Evolutionary conservation across 495 filamentous ascomycete species (phyloP).

Genomic region (Aspergillus steynii): DNA sequence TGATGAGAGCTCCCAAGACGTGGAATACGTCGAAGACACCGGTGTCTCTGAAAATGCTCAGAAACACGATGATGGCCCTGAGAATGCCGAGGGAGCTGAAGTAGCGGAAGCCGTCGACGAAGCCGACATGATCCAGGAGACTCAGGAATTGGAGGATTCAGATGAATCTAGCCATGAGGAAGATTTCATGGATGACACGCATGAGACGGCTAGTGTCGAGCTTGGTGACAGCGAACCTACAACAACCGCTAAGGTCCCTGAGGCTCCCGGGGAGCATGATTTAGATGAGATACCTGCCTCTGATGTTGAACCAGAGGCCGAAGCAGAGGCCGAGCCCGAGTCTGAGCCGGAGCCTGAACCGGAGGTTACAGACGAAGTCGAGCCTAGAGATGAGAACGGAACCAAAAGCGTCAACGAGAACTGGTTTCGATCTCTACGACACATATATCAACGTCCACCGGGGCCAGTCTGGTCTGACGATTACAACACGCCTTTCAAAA

Average conservation of each 20-base stretch:
- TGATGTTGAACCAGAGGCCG: not conserved
- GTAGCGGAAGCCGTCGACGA: not conserved
- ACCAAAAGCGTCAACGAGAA: slow-evolving; percentile 26
- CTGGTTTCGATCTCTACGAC: slow-evolving; percentile 40
- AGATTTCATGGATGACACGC: slow-evolving; percentile 24
- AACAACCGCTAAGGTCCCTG: not conserved
- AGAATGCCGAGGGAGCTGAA: not conserved
- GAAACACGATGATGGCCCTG: no score
- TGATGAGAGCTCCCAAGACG: no score
- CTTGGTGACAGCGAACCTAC: slow-evolving; percentile 33
- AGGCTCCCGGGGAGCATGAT: not conserved
- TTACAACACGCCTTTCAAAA: slow-evolving; percentile 43
- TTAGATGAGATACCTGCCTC: not conserved
- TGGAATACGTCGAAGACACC: no score
- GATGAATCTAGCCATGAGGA: slow-evolving; percentile 13
- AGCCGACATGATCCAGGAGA: not conserved
- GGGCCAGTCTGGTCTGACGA: slow-evolving; percentile 36
- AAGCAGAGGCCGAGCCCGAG: not conserved
- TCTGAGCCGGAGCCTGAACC: not conserved
- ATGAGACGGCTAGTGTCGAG: slow-evolving; percentile 46
- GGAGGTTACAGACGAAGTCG: not conserved
- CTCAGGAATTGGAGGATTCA: not conserved
- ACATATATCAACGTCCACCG: slow-evolving; percentile 17
- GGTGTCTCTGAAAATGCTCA: no score
- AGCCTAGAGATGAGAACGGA: not conserved